Evolutionary conservation across 163 green algal genomes (phyloP), one percentile per base, ranked within the genome.

Genomic region (Scenedesmus sp.): DNA sequence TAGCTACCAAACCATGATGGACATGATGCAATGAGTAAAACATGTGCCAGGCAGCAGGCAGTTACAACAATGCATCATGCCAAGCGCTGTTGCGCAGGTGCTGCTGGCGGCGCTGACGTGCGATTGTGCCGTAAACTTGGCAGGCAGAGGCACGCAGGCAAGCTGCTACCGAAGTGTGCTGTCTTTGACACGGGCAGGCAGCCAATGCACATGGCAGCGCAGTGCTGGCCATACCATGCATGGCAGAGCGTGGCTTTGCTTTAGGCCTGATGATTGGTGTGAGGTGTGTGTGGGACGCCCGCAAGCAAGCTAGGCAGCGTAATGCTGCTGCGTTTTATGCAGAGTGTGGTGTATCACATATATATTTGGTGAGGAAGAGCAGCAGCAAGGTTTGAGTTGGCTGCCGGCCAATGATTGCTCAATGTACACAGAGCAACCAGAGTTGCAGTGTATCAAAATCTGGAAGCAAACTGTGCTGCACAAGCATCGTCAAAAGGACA

Each of bases 1-100:
- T 37, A 49, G 65, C 86, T 86, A 86, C 42, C 72, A 86, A n/a
- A 80, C 73, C 12, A 46, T 87, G 20, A 70, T 87, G 37, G 78
- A 91, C 56, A 81, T 91, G 87, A 91, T 89, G 85, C 78, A 46
- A 30, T 83, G 33, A 85, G 44, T 40, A 30, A 9, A 18, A 12
- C 61, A 73, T 10, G 9, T 12, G 61, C 68, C 35, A 81, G 35
- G 81, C 81, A 87, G 49, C 72, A 44, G n/a, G 26, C 26, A 56
- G 35, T 37, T 53, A 24, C 76, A 56, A n/a, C 37, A 42, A 42
- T 26, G 80, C 1, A 56, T 24, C 3, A 65, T 53, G 68, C 68
- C 13, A 24, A 24, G 51, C 13, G 51, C 51, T 61, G 51, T 61
- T 15, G 12, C n/a, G 22, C 56, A 40, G 40, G 40, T 35, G 78